phyloP scores from a whole-genome alignment of 345 rosid genomes.

The Eucalyptus pauciflora region DNA sequence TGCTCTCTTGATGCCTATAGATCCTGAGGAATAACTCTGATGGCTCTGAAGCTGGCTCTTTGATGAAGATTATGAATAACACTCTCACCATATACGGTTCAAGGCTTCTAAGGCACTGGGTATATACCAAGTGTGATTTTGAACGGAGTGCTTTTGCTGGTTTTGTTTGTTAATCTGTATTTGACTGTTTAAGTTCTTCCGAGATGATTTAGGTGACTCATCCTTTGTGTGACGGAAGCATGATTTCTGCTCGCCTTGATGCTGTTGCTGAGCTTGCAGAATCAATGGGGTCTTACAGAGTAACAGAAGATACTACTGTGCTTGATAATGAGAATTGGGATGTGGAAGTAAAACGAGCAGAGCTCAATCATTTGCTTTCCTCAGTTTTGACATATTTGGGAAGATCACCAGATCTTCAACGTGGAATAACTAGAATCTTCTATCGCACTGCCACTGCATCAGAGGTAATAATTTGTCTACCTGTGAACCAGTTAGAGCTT shows the following conservation, averaged over 20 bases:
- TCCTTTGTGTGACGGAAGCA: constrained; percentile 73
- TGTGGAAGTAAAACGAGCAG: constrained; percentile 17
- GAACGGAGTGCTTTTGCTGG: not conserved
- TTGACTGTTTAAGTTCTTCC: constrained; percentile 1
- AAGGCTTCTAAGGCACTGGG: constrained; percentile 92
- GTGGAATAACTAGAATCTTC: constrained; percentile 93
- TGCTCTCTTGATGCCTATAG: constrained; percentile 19
- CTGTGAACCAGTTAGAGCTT: not conserved
- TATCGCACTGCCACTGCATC: constrained; percentile 80
- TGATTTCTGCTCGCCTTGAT: constrained; percentile 90
- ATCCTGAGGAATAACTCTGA: constrained; percentile 67
- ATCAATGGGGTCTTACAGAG: constrained; percentile 56
- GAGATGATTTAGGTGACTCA: constrained; percentile 63
- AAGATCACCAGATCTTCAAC: constrained; percentile 80
- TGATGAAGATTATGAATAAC: constrained; percentile 60
- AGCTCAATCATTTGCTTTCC: constrained; percentile 46
- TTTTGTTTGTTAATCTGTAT: not conserved
- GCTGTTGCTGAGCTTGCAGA: constrained; percentile 95
- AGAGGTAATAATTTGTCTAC: constrained; percentile 45
- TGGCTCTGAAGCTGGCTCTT: constrained; percentile 80
- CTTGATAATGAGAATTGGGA: constrained; percentile 28
- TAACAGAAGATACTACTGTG: constrained; percentile 14
- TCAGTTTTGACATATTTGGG: constrained; percentile 66
- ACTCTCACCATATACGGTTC: constrained; percentile 80
- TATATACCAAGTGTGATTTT: constrained; percentile 7